These are phyloP conservation scores for Exophiala mesophila DNA, from an alignment of 2,329 filamentous ascomycete genomes.

Conservation along the genomic window DNA sequence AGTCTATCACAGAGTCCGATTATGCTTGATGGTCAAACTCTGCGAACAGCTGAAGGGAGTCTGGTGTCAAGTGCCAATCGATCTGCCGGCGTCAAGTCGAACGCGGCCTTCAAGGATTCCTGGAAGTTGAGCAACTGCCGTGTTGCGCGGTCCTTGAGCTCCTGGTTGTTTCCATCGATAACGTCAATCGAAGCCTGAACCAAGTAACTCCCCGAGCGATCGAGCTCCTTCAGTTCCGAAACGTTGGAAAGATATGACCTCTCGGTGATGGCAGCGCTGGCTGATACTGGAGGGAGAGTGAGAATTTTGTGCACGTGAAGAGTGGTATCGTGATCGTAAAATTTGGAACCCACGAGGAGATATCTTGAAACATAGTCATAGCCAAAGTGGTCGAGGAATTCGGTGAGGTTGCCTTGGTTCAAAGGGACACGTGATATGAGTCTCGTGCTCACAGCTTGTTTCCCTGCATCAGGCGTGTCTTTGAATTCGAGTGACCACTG, in stretches of 20 bases:
- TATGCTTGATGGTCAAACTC: too few relatives aligned
- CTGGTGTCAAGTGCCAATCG: slow-evolving; percentile 56
- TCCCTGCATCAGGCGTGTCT: slow-evolving; percentile 48
- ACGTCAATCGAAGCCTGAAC: slow-evolving; percentile 55
- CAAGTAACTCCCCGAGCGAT: slow-evolving; percentile 54
- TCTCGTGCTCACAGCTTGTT: slow-evolving; percentile 51
- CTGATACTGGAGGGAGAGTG: slow-evolving; percentile 37
- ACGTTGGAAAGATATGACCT: slow-evolving; percentile 32
- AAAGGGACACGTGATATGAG: slow-evolving; percentile 47
- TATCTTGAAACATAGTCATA: slow-evolving; percentile 55
- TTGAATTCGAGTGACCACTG: slow-evolving; percentile 44
- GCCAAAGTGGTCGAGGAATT: slow-evolving; percentile 49
- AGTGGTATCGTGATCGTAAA: slow-evolving; percentile 54
- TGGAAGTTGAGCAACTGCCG: slow-evolving; percentile 53
- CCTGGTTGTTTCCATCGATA: slow-evolving; percentile 48
- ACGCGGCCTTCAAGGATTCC: slow-evolving; percentile 50
- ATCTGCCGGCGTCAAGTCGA: slow-evolving; percentile 55
- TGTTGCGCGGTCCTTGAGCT: slow-evolving; percentile 50
- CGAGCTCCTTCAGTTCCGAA: slow-evolving; percentile 46
- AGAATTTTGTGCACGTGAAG: slow-evolving; percentile 54
- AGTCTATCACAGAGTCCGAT: too few relatives aligned
- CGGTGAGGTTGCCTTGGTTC: slow-evolving; percentile 45
- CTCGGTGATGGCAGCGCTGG: slow-evolving; percentile 27
- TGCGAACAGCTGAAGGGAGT: slow-evolving; percentile 36
- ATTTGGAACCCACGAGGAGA: slow-evolving; percentile 52